phyloP scores from a whole-genome alignment of 2,329 filamentous ascomycete genomes.

The Leptographium galeiforme region DNA sequence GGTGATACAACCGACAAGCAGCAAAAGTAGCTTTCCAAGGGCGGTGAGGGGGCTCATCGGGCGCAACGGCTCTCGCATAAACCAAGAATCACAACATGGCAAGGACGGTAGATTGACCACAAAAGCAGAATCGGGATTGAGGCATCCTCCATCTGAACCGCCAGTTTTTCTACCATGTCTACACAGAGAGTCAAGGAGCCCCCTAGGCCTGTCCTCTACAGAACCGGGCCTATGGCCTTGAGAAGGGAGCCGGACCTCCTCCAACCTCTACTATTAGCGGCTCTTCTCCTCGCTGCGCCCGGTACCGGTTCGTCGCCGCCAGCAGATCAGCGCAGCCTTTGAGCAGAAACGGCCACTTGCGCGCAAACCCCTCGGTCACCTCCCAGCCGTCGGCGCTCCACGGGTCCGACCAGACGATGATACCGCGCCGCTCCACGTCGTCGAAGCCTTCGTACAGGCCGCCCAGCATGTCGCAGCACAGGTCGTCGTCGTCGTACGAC shows the following conservation, averaged over 20 bases:
- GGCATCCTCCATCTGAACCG: too few species aligned
- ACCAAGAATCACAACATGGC: too few species aligned
- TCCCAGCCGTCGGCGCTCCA: slow-evolving; percentile 27
- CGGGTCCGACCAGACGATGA: slow-evolving; percentile 26
- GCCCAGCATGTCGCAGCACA: slow-evolving; percentile 17
- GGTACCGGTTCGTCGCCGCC: slow-evolving; percentile 26
- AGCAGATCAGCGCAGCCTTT: slow-evolving; percentile 23
- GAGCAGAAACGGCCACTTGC: slow-evolving; percentile 24
- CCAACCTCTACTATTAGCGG: slow-evolving; percentile 5
- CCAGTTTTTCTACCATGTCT: too few species aligned
- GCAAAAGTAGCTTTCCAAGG: too few species aligned
- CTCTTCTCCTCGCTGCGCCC: slow-evolving; percentile 16
- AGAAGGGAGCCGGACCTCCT: neutral
- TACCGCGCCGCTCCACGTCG: slow-evolving; percentile 14
- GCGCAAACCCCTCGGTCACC: slow-evolving; percentile 24
- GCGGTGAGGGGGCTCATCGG: too few species aligned
- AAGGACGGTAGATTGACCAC: too few species aligned
- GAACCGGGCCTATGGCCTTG: neutral
- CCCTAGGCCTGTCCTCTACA: neutral
- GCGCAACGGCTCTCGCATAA: too few species aligned
- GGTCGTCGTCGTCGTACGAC: slow-evolving; percentile 15
- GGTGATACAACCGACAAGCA: too few species aligned
- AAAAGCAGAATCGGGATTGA: too few species aligned
- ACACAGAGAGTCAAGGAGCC: neutral
- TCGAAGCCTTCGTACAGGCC: slow-evolving; percentile 17